Conservation (phyloP, 257 asterid species). For the Solanum dulcamara region DNA sequence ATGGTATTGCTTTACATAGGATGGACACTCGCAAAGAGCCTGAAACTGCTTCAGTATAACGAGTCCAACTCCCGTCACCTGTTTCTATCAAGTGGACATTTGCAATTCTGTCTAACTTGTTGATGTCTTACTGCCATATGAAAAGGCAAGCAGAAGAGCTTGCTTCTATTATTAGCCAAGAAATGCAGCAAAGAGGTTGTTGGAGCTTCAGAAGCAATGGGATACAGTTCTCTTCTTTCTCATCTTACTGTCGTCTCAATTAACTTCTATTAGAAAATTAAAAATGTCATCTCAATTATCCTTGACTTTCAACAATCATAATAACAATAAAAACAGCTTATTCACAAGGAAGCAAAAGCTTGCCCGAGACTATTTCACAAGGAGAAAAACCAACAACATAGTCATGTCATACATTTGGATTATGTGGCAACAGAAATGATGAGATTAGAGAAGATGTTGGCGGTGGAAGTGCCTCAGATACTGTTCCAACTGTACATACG, state of each 20-base stretch:
- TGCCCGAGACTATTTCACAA: neutral
- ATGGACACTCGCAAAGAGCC: neutral
- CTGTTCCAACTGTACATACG: constrained; percentile 46
- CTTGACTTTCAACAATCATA: neutral
- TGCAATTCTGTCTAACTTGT: neutral
- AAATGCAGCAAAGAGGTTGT: neutral
- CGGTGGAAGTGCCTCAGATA: constrained; percentile 53
- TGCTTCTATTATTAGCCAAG: neutral
- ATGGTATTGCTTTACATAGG: neutral
- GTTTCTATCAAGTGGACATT: neutral
- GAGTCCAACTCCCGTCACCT: neutral
- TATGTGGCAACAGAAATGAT: constrained; percentile 42
- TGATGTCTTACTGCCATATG: neutral
- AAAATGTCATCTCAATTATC: neutral
- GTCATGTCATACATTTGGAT: constrained; percentile 46
- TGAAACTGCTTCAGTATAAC: neutral
- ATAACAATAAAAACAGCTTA: neutral
- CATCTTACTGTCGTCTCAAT: neutral
- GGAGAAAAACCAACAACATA: neutral
- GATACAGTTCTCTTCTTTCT: neutral
- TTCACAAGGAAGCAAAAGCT: neutral
- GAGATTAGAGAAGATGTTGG: constrained; percentile 43
- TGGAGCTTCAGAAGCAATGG: neutral
- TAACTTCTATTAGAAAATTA: neutral
- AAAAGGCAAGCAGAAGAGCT: neutral